phyloP scores from a whole-genome alignment of 495 filamentous ascomycete genomes.

The Beverwykella pulmonaria region DNA sequence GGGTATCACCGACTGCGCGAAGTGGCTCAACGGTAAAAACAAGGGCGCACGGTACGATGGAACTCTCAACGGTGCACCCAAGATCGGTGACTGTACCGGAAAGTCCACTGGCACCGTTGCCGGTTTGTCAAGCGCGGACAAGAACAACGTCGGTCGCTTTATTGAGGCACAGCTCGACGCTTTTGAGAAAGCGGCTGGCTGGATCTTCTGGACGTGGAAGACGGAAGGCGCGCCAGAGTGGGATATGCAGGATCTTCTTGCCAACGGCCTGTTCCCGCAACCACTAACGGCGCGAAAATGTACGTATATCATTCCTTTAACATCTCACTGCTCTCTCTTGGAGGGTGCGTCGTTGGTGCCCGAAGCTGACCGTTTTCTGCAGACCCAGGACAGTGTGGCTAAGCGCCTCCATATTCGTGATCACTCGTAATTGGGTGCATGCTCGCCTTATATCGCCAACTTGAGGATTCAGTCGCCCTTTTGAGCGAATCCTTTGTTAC shows the following conservation, averaged over 20 bases:
- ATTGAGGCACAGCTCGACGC: slow-evolving; percentile 77
- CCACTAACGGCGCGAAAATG: slow-evolving; percentile 56
- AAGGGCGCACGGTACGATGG: slow-evolving; percentile 58
- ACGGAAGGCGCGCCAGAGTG: slow-evolving; percentile 86
- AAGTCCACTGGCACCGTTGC: slow-evolving; percentile 61
- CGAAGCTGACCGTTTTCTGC: slow-evolving; percentile 22
- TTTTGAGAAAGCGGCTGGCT: slow-evolving; percentile 68
- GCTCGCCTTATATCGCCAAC: background rate
- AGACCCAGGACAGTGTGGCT: slow-evolving; percentile 53
- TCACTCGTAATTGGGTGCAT: background rate
- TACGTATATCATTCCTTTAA: slow-evolving; percentile 27
- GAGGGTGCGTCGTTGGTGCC: background rate
- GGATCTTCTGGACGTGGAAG: slow-evolving; percentile 87
- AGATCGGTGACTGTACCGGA: slow-evolving; percentile 61
- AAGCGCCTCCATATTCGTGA: background rate
- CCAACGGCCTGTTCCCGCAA: slow-evolving; percentile 63
- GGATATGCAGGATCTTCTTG: slow-evolving; percentile 72
- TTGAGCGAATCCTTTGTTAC: background rate
- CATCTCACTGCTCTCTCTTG: background rate
- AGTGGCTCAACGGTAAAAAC: slow-evolving; percentile 52
- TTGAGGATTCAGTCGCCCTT: background rate
- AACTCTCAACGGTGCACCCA: slow-evolving; percentile 52
- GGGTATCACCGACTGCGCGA: slow-evolving; percentile 57
- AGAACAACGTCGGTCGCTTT: slow-evolving; percentile 61
- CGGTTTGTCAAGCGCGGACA: slow-evolving; percentile 55